Percentiles rank a stretch among this genome's conserved stretches.
Evolutionary conservation across 257 asterid genomes (phyloP).

Genomic region (Dorcoceras hygrometricum): DNA sequence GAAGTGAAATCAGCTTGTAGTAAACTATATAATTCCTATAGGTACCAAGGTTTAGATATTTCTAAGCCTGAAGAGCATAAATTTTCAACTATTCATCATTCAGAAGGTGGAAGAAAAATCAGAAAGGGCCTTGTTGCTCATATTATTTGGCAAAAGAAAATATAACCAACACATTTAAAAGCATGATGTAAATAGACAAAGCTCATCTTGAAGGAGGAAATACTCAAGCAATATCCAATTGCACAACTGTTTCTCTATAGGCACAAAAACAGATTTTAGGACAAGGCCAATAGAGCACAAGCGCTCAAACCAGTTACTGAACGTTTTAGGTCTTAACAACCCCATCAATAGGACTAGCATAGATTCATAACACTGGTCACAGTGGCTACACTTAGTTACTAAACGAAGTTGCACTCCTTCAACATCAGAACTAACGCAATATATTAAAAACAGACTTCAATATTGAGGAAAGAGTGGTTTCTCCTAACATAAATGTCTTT

Average conservation of each 20-base stretch:
- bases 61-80: not conserved
- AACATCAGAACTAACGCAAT: not conserved
- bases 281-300: slow-evolving; percentile 7
- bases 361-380: slow-evolving; percentile 14
- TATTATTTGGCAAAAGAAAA: not conserved
- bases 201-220: not conserved
- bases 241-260: not conserved
- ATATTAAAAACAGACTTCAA: not conserved
- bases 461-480: not conserved
- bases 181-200: not conserved
- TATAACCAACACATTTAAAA: not conserved
- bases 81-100: too few species aligned
- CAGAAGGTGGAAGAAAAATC: not conserved
- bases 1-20: not conserved
- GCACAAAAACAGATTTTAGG: too few species aligned
- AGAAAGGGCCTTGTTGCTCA: not conserved
- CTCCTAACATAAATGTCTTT: not conserved
- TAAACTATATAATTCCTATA: not conserved
- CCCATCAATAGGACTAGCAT: slow-evolving; percentile 1
- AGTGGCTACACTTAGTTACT: not conserved
- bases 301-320: not conserved
- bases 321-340: slow-evolving; percentile 9
- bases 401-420: not conserved
- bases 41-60: not conserved
- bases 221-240: not conserved